Percentiles rank a stretch among this genome's conserved stretches.
phyloP scores from a whole-genome alignment of 176 grass and related monocot species.

The Tillandsia leiboldiana region DNA sequence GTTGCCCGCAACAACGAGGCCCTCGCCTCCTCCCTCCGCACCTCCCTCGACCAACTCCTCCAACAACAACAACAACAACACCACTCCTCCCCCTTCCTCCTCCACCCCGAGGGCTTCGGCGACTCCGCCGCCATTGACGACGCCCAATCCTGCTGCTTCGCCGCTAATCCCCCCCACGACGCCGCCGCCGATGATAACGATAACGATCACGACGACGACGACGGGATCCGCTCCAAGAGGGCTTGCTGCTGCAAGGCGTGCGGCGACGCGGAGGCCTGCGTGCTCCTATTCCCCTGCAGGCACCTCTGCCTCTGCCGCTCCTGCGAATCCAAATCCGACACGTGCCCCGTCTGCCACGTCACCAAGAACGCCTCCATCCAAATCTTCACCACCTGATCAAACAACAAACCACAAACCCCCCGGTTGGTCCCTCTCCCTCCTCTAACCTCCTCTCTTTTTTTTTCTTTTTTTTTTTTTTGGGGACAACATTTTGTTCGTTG shows the following conservation, averaged over 20 bases:
- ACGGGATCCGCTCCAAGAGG: not conserved
- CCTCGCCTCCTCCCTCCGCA: constrained; percentile 35
- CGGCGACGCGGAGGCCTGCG: constrained; percentile 31
- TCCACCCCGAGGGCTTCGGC: not conserved
- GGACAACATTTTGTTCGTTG: no score
- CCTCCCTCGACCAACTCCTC: constrained; percentile 33
- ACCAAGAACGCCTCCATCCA: constrained; percentile 36
- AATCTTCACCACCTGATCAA: constrained; percentile 22
- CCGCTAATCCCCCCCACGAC: not conserved
- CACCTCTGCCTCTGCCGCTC: constrained; percentile 58
- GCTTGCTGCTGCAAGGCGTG: constrained; percentile 43
- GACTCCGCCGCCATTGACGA: constrained; percentile 27
- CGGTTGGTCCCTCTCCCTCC: not conserved
- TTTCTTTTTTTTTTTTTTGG: not conserved
- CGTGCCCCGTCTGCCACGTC: constrained; percentile 38
- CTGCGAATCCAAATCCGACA: constrained; percentile 23
- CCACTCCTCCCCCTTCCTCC: not conserved
- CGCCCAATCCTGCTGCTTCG: constrained; percentile 64
- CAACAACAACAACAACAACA: not conserved
- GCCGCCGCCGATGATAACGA: not conserved
- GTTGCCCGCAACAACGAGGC: constrained; percentile 45
- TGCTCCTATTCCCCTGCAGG: constrained; percentile 61
- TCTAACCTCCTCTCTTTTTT: not conserved
- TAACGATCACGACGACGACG: not conserved
- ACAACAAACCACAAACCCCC: not conserved